Conservation (phyloP, 2,329 filamentous ascomycete genomes). For the Sclerotiophoma versabilis region DNA sequence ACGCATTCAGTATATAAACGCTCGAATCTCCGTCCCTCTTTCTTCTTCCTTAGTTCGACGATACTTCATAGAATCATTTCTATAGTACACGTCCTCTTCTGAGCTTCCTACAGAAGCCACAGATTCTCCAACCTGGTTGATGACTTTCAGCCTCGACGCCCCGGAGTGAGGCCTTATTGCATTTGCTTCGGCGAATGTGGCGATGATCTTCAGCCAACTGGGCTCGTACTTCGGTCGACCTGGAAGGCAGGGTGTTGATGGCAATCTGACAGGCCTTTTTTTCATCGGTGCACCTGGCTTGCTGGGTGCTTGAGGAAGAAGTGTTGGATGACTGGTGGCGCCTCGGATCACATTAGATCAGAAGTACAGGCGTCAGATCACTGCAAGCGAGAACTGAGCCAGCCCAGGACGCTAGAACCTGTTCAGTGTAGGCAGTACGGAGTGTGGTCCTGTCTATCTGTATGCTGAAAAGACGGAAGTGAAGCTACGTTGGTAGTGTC, state of each 20-base stretch:
- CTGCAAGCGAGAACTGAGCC: no score
- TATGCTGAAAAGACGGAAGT: no score
- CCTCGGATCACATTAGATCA: no score
- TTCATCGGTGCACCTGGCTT: conserved; percentile 43
- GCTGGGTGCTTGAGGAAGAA: conserved; percentile 43
- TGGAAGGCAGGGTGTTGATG: conserved; percentile 81
- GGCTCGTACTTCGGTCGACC: conserved; percentile 78
- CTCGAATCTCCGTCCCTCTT: conserved; percentile 7
- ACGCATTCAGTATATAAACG: neutral
- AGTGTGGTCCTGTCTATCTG: no score
- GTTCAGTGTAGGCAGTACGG: no score
- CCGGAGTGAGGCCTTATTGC: conserved; percentile 80
- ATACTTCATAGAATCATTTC: conserved; percentile 64
- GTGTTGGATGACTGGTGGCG: neutral
- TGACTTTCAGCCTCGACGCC: conserved; percentile 83
- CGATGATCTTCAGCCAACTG: conserved; percentile 91
- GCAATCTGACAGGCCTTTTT: conserved; percentile 77
- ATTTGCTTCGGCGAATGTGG: conserved; percentile 81
- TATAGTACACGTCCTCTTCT: conserved; percentile 96
- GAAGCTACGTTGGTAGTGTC: no score
- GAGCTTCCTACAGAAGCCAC: conserved; percentile 91
- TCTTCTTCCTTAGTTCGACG: conserved; percentile 17
- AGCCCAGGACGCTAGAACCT: no score
- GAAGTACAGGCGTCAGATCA: no score
- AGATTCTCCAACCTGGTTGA: conserved; percentile 91